These are phyloP conservation scores for Cordia subcordata DNA, from an alignment of 257 asterid genomes.

Conservation along the genomic window DNA sequence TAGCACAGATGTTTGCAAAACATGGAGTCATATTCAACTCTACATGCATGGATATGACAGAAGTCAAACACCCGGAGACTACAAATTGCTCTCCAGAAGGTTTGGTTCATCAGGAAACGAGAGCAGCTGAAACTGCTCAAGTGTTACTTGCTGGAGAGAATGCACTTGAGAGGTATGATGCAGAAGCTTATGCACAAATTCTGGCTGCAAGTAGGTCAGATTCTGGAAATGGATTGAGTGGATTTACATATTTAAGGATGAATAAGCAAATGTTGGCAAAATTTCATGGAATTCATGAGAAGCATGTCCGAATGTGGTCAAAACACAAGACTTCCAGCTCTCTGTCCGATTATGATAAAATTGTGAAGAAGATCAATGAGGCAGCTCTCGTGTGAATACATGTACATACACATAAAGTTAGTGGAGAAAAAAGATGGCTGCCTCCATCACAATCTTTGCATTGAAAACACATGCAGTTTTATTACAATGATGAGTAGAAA, in stretches of 20 bases:
- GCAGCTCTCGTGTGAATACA: slow-evolving; percentile 51
- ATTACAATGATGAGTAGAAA: too few relatives aligned
- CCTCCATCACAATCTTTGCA: too few relatives aligned
- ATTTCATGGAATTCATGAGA: slow-evolving; percentile 64
- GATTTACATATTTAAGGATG: slow-evolving; percentile 83
- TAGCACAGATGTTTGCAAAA: slow-evolving; percentile 72
- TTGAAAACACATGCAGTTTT: too few relatives aligned
- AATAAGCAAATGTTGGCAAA: slow-evolving; percentile 76
- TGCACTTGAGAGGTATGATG: slow-evolving; percentile 83
- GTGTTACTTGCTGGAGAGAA: slow-evolving; percentile 85
- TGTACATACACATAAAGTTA: slow-evolving; percentile 6
- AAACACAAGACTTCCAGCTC: slow-evolving; percentile 46
- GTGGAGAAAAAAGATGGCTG: too few relatives aligned
- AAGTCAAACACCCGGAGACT: slow-evolving; percentile 62
- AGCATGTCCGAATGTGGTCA: slow-evolving; percentile 72
- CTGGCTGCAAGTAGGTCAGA: slow-evolving; percentile 65
- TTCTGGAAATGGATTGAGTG: slow-evolving; percentile 60
- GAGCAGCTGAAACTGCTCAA: slow-evolving; percentile 59
- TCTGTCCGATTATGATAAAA: slow-evolving; percentile 51
- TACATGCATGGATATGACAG: slow-evolving; percentile 96
- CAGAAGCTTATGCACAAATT: slow-evolving; percentile 63
- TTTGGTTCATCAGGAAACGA: slow-evolving; percentile 77
- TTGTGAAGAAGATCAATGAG: slow-evolving; percentile 30
- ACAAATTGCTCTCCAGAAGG: slow-evolving; percentile 91
- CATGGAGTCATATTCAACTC: slow-evolving; percentile 64